Evolutionary conservation across 164 flowering plant genomes (phyloP).

Genomic region (Dillenia turbinata): DNA sequence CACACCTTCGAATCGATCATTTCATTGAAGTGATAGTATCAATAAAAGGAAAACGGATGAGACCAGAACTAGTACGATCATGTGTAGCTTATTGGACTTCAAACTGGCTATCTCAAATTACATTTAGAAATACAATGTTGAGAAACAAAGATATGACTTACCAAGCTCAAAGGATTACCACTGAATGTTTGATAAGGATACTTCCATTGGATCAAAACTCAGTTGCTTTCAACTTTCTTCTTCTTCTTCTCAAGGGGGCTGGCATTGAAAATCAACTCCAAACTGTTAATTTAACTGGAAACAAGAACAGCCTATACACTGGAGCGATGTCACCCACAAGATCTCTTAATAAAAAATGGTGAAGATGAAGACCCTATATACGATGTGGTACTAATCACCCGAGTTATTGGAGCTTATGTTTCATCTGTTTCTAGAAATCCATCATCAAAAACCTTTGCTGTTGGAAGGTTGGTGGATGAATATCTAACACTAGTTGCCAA

Average conservation of each 20-base stretch:
- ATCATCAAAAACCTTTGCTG: constrained; percentile 9
- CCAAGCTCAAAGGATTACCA: constrained; percentile 16
- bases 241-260: constrained; percentile 39
- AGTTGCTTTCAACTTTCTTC: constrained; percentile 39
- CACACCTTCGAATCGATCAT: constrained; percentile 36
- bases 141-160: background rate
- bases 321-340: constrained; percentile 25
- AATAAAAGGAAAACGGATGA: constrained; percentile 29
- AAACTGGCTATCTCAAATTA: constrained; percentile 24
- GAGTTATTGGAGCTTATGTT: constrained; percentile 31
- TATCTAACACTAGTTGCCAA: constrained; percentile 31
- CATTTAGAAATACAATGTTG: background rate
- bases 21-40: constrained; percentile 31
- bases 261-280: constrained; percentile 17
- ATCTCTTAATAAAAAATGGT: constrained; percentile 34
- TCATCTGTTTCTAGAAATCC: constrained; percentile 11
- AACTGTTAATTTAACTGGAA: constrained; percentile 21
- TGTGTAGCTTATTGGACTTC: constrained; percentile 37
- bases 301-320: constrained; percentile 27
- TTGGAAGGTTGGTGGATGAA: constrained; percentile 39
- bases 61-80: constrained; percentile 26
- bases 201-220: constrained; percentile 36
- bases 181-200: constrained; percentile 34
- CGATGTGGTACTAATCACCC: constrained; percentile 26
- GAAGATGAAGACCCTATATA: constrained; percentile 17